phyloP scores from a whole-genome alignment of 2,329 filamentous ascomycete species.

The Elsinoe necatrix region DNA sequence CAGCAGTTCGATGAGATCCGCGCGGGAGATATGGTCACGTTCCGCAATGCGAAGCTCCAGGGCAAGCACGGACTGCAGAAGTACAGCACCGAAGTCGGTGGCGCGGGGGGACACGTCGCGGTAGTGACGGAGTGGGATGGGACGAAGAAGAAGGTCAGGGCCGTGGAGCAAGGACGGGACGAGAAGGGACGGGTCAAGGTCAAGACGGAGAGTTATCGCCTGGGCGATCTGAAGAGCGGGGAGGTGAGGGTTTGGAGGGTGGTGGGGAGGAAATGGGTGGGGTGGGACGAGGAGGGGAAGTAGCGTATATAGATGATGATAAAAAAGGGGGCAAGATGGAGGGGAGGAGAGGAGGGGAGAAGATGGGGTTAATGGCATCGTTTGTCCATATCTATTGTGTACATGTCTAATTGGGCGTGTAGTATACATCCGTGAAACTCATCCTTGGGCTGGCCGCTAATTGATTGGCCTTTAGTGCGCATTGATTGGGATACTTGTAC shows the following conservation, averaged over 20 bases:
- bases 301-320: background rate
- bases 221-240: conserved; percentile 83
- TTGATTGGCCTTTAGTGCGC: background rate
- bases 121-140: conserved; percentile 96
- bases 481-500: background rate
- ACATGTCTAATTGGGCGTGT: background rate
- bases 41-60: conserved; percentile 89
- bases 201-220: conserved; percentile 85
- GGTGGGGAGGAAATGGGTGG: conserved; percentile 85
- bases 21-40: conserved; percentile 81
- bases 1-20: conserved; percentile 89
- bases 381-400: background rate
- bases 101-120: conserved; percentile 61
- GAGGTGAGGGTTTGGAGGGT: conserved; percentile 97
- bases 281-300: conserved; percentile 53
- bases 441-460: background rate
- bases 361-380: background rate
- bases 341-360: background rate
- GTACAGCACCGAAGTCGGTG: conserved; percentile 75
- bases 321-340: too few species aligned
- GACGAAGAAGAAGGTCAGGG: conserved; percentile 92
- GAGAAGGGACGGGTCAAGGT: conserved; percentile 73
- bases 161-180: conserved; percentile 79
- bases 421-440: too few species aligned
- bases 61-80: conserved; percentile 93